These are phyloP conservation scores for Cryphonectria japonica DNA, from an alignment of 2,329 filamentous ascomycete genomes.

Conservation along the genomic window DNA sequence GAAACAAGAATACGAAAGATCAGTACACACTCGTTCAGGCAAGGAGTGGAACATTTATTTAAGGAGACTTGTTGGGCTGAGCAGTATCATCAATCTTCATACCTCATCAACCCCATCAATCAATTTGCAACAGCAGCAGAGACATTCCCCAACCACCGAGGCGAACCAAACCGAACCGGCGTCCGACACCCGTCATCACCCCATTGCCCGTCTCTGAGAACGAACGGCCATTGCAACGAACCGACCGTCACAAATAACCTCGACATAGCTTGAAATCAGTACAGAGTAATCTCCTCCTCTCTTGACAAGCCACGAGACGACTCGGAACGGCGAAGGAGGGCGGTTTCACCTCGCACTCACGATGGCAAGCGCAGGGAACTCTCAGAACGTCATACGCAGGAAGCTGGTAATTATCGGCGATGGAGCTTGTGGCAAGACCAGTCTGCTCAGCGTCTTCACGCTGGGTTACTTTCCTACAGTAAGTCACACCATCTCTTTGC, in stretches of 20 bases:
- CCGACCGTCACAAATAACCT: slow-evolving; percentile 20
- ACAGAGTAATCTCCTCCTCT: background rate
- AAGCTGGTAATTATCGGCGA: slow-evolving; percentile 97
- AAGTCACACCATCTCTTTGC: slow-evolving; percentile 47
- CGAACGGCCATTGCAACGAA: slow-evolving; percentile 12
- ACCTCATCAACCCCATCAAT: background rate
- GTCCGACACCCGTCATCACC: slow-evolving; percentile 12
- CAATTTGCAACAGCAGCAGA: slow-evolving; percentile 9
- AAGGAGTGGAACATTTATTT: background rate
- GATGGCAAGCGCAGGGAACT: slow-evolving; percentile 41
- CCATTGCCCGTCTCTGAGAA: slow-evolving; percentile 12
- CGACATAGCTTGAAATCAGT: slow-evolving; percentile 1
- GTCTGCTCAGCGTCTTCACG: slow-evolving; percentile 95
- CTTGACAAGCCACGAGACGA: background rate
- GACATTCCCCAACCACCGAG: slow-evolving; percentile 4
- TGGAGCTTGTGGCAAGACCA: slow-evolving; percentile 97
- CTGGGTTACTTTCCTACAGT: slow-evolving; percentile 97
- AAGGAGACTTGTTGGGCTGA: background rate
- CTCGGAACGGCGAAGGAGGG: slow-evolving; percentile 18
- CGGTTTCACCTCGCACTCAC: slow-evolving; percentile 26
- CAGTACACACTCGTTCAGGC: slow-evolving; percentile 1
- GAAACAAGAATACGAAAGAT: background rate
- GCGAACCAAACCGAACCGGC: slow-evolving; percentile 13
- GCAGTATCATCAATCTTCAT: background rate
- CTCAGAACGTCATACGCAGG: slow-evolving; percentile 52